Evolutionary conservation across 2,329 filamentous ascomycete species (phyloP), one percentile per base, ranked within the genome.

Genomic region (Pseudocercospora crystallina): DNA sequence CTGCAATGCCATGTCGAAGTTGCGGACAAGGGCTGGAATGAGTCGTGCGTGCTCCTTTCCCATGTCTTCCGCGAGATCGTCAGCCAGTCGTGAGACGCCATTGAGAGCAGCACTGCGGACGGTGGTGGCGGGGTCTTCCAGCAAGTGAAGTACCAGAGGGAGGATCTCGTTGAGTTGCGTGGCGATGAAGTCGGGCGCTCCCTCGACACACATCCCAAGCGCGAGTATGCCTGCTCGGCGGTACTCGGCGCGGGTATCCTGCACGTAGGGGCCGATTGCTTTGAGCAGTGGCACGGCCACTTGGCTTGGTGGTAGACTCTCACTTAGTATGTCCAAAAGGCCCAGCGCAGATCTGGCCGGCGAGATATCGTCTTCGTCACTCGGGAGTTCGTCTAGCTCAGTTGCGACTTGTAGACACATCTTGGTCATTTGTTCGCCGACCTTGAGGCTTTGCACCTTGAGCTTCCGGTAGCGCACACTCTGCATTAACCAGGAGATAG

Each of bases 141-240:
- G 82, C 8, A 97, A 80, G 65, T 83, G 84, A 51, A 96, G 79
- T 52, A 97, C 84, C 61, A 89, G 80, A 42, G 94, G 94, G 69
- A 97, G 83, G 60, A 97, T 87, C 59, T 86, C 82, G 65, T 86
- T 80, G 56, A 97, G 82, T 73, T 99, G 94, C 14, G 91, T 96
- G 58, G 89, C 90, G 66, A 97, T 90, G 73, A 97, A 99, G 71
- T 99, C 94, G 12, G 94, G 94, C 29, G 94, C 92, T 62, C 94
- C 94, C 77, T 97, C 94, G 46, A 96, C 92, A 62, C 89, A 92
- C 77, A 92, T 95, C 53, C 92, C 92, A 5, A 99, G 81, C 42
- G 92, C 87, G 56, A 97, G 80, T 67, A 97, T 94, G 72, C 89
- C 91, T 47, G 92, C 91, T 72, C 92, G 88, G 53, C 92, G 86